Evolutionary conservation across 176 grass and related monocot species (phyloP).

Genomic region (Aegilops tauschii): DNA sequence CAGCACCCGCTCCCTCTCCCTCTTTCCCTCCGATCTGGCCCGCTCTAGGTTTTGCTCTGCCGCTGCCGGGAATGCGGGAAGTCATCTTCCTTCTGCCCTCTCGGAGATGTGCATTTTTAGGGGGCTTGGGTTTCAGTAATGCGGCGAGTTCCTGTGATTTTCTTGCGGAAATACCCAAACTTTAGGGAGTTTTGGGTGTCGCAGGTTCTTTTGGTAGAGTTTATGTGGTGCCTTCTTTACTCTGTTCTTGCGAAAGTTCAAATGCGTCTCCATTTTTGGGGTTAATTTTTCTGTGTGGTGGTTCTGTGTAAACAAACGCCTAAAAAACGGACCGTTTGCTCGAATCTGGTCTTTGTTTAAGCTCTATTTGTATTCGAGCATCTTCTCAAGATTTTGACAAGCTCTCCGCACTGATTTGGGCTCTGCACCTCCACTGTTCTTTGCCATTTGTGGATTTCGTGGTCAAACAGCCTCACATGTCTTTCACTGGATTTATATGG

Average conservation of each 20-base stretch:
- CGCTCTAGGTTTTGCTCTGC: background rate
- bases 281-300: background rate
- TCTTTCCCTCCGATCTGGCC: background rate
- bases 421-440: background rate
- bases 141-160: background rate
- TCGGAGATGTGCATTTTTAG: background rate
- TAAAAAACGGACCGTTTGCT: background rate
- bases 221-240: background rate
- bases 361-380: background rate
- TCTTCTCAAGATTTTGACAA: background rate
- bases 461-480: background rate
- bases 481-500: constrained; percentile 8
- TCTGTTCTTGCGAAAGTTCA: background rate
- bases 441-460: background rate
- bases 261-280: background rate
- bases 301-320: background rate
- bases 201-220: background rate
- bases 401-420: background rate
- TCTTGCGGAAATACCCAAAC: background rate
- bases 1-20: background rate
- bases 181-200: background rate
- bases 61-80: background rate
- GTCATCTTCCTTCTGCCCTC: background rate
- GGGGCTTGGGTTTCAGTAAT: background rate
- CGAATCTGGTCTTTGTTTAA: background rate